A percentile compares a stretch with the other conserved stretches of the same genome.
Evolutionary conservation across 305 asterid genomes (phyloP).

Genomic region (Fraxinus angustifolia): DNA sequence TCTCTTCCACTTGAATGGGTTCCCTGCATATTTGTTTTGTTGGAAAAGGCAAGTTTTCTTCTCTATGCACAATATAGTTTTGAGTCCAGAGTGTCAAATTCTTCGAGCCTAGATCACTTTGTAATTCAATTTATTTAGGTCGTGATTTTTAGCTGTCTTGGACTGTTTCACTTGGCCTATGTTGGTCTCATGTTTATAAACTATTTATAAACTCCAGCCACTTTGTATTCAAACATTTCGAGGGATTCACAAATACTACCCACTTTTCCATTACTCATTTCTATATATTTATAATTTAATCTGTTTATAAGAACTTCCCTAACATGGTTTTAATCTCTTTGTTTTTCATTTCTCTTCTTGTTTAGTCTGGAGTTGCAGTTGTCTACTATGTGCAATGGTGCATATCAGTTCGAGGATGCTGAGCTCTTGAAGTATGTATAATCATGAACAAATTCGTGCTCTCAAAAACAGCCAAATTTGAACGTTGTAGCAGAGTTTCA

Average conservation of each 20-base stretch:
- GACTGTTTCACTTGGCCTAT: neutral
- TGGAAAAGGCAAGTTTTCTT: slow-evolving; percentile 23
- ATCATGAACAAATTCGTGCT: neutral
- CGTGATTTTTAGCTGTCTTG: neutral
- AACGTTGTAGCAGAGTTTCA: neutral
- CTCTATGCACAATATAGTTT: neutral
- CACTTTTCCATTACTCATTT: neutral
- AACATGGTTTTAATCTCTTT: neutral
- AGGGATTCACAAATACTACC: neutral
- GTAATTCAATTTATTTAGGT: neutral
- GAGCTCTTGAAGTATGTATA: slow-evolving; percentile 44
- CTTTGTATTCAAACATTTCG: neutral
- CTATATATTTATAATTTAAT: neutral
- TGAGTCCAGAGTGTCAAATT: neutral
- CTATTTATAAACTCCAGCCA: neutral
- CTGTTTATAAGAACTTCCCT: neutral
- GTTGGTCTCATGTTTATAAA: neutral
- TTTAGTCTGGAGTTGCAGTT: slow-evolving; percentile 28
- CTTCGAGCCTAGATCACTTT: neutral
- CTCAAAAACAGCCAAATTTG: neutral
- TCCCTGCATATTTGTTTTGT: slow-evolving; percentile 7
- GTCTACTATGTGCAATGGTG: slow-evolving; percentile 17
- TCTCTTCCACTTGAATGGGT: slow-evolving; percentile 22
- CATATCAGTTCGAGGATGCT: slow-evolving; percentile 18
- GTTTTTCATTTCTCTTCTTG: slow-evolving; percentile 3